phyloP scores from a whole-genome alignment of 2,329 filamentous ascomycete genomes.

The Trichoderma sp. region DNA sequence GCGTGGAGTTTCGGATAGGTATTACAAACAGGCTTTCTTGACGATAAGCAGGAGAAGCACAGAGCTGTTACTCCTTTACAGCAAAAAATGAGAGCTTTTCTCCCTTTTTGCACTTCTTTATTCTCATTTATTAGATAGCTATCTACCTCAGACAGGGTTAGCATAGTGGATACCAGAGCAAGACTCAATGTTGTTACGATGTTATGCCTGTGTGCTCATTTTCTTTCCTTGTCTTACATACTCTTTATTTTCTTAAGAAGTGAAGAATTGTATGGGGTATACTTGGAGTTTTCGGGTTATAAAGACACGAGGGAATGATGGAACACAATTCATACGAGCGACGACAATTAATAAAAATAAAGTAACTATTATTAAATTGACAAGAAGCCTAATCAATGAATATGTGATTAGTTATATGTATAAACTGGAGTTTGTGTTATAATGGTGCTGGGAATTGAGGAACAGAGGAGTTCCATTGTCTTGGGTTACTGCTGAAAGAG shows the following conservation, averaged over 20 bases:
- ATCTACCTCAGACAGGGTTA: neutral
- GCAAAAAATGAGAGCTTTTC: neutral
- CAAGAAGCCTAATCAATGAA: neutral
- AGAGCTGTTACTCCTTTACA: neutral
- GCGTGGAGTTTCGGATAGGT: constrained; percentile 12
- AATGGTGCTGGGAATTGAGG: neutral
- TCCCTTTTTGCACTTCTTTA: neutral
- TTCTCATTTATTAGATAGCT: neutral
- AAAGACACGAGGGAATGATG: neutral
- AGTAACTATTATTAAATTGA: neutral
- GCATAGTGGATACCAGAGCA: constrained; percentile 17
- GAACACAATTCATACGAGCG: neutral
- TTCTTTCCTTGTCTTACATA: neutral
- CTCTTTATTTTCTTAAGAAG: neutral
- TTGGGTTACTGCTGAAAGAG: neutral
- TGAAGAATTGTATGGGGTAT: neutral
- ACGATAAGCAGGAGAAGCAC: neutral
- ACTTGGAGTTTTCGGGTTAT: neutral
- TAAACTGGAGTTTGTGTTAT: neutral
- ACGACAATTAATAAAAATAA: neutral
- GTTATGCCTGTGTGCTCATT: neutral
- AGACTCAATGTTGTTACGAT: neutral
- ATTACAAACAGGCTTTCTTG: constrained; percentile 1
- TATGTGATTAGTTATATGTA: neutral
- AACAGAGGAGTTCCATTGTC: neutral